Percentiles rank a stretch among this genome's conserved stretches.
Conservation (phyloP, 352 stramenopile genomes). For the Globisporangium irregulare region DNA sequence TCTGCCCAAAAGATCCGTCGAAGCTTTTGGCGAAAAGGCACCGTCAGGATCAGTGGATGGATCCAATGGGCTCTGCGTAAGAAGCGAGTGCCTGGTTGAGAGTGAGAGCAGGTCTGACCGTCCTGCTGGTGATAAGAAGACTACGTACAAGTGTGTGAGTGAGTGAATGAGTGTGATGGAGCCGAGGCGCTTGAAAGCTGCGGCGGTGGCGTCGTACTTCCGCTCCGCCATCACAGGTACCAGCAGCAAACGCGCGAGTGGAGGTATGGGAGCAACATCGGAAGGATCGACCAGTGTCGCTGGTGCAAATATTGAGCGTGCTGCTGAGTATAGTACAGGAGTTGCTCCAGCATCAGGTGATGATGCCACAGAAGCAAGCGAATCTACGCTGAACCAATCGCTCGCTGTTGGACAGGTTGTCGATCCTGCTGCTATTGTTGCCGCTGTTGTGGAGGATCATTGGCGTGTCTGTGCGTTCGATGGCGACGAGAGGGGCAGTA, state of each 20-base stretch:
- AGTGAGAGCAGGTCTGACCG: neutral
- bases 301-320: neutral
- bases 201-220: slow-evolving; percentile 40
- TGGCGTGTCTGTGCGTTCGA: neutral
- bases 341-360: neutral
- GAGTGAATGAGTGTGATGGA: slow-evolving; percentile 4
- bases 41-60: slow-evolving; percentile 3
- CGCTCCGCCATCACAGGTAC: slow-evolving; percentile 33
- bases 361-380: neutral
- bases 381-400: neutral
- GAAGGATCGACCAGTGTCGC: neutral
- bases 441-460: neutral
- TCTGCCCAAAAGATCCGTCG: neutral
- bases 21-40: slow-evolving; percentile 1
- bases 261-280: neutral
- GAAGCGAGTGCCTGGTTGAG: neutral
- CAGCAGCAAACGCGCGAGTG: slow-evolving; percentile 13
- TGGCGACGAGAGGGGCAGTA: neutral
- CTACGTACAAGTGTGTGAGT: neutral
- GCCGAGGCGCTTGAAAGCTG: slow-evolving; percentile 17
- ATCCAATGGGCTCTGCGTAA: neutral
- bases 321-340: neutral
- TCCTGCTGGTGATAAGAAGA: neutral
- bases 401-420: neutral
- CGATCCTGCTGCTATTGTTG: neutral